Evolutionary conservation across 176 grass and related monocot species (phyloP), one percentile per base, ranked within the genome.

Genomic region (Oryza brachyantha): DNA sequence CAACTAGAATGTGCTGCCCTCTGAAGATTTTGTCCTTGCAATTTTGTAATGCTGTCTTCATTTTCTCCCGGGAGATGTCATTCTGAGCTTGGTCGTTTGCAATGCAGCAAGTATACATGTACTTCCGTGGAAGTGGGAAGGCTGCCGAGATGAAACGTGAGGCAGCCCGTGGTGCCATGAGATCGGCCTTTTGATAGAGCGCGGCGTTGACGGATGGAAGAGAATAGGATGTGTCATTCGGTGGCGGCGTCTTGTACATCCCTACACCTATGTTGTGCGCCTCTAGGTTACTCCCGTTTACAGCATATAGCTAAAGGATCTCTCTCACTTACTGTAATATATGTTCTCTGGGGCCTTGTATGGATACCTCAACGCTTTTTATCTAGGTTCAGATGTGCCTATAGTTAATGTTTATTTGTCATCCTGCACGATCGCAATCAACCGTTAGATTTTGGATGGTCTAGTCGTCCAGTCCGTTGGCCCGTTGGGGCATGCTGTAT

Each of bases 101-200:
- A 80, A 68, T 92, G 63, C 90, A 97, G 93, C 90, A 97, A 93
- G 83, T 93, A 73, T 91, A 83, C 66, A 88, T 91, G 88, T 93
- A 97, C 68, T 97, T 97, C 90, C 84, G 93, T 84, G 93, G 90
- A 60, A 93, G 85, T 68, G 93, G 93, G 35, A 97, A 97, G 76
- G 85, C 86, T 65, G 88, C 83, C 37, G 62, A 91, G 80, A 81
- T 97, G 93, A 97, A 61, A 52, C 88, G 73, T 14, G 90, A 91
- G 84, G 90, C 85, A 21, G 68, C 93, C 48, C 77, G 79, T 22
- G 90, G 93, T 69, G 90, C 88, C 17, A 65, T 97, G 82, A 80
- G 93, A 66, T 79, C 84, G 40, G 88, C 90, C 66, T 93, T 97
- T 55, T 97, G 86, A 90, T 73, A 37, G 52, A 79, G 61, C 13